Percentiles rank a stretch among this genome's conserved stretches.
phyloP scores from a whole-genome alignment of 441 rosid species.

The Gossypium lobatum region DNA sequence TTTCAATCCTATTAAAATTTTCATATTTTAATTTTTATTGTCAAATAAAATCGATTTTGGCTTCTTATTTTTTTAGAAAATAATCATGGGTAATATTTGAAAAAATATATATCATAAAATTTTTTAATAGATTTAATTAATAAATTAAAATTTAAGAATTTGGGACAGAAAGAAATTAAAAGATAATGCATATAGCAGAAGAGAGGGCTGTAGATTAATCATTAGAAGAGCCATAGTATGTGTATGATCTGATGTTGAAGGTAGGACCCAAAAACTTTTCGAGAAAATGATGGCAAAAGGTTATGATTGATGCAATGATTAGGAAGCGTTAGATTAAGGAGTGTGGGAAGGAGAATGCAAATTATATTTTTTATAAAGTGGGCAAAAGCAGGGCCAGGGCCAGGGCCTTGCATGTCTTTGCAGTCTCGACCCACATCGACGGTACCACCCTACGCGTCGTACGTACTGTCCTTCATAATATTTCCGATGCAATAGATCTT shows the following conservation, averaged over 20 bases:
- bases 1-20: too few relatives aligned
- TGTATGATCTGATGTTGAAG: neutral
- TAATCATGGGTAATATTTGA: too few relatives aligned
- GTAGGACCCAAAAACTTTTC: constrained; percentile 17
- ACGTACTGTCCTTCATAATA: too few relatives aligned
- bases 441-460: neutral
- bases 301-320: constrained; percentile 17
- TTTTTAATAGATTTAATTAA: too few relatives aligned
- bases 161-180: neutral
- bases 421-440: neutral
- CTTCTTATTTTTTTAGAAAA: too few relatives aligned
- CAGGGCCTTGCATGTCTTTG: constrained; percentile 1
- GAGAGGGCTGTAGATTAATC: neutral
- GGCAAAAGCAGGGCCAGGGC: neutral
- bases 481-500: too few relatives aligned
- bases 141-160: neutral
- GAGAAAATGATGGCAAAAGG: constrained; percentile 8
- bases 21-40: too few relatives aligned
- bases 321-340: constrained; percentile 11
- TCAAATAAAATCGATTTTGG: too few relatives aligned
- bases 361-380: neutral
- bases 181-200: neutral
- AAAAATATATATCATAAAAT: too few relatives aligned
- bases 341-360: neutral
- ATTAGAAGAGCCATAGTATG: neutral